These are phyloP conservation scores for Drosera capensis DNA, from an alignment of 148 eudicot genomes.

Conservation along the genomic window DNA sequence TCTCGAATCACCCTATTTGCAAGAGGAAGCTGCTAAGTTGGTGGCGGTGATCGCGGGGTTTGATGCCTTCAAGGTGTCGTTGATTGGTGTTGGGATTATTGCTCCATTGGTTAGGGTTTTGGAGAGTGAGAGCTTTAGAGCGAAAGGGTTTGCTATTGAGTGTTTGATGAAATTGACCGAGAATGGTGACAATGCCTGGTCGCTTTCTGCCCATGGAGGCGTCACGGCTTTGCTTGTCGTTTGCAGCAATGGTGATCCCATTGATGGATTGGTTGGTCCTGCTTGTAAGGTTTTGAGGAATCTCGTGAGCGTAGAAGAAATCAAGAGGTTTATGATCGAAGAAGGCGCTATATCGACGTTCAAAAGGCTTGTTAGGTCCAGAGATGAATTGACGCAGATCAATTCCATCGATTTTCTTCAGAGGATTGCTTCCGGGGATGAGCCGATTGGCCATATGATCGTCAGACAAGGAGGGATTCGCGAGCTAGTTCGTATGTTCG, in stretches of 20 bases:
- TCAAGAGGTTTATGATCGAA: slow-evolving; percentile 68
- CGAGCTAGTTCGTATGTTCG: slow-evolving; percentile 30
- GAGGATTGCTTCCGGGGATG: slow-evolving; percentile 37
- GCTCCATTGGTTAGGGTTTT: slow-evolving; percentile 53
- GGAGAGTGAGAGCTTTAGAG: slow-evolving; percentile 30
- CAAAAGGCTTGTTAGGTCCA: slow-evolving; percentile 29
- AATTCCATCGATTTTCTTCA: slow-evolving; percentile 49
- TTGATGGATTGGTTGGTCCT: slow-evolving; percentile 27
- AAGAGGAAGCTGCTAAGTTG: slow-evolving; percentile 37
- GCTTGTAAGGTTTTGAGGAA: slow-evolving; percentile 64
- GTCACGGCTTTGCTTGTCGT: slow-evolving; percentile 42
- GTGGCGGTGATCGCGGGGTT: slow-evolving; percentile 34
- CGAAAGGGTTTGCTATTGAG: slow-evolving; percentile 36
- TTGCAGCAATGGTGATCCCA: slow-evolving; percentile 13
- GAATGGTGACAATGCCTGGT: slow-evolving; percentile 83
- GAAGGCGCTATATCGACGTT: slow-evolving; percentile 38
- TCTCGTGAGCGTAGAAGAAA: slow-evolving; percentile 64
- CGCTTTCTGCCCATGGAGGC: slow-evolving; percentile 83
- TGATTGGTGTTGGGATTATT: slow-evolving; percentile 40
- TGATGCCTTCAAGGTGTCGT: slow-evolving; percentile 15
- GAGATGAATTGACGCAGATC: slow-evolving; percentile 38
- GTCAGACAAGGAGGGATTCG: slow-evolving; percentile 36
- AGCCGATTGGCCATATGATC: slow-evolving; percentile 25
- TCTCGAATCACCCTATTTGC: slow-evolving; percentile 40
- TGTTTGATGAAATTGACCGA: slow-evolving; percentile 46